phyloP scores from a whole-genome alignment of 805 yeast genomes.

The Komagataella ulmi region DNA sequence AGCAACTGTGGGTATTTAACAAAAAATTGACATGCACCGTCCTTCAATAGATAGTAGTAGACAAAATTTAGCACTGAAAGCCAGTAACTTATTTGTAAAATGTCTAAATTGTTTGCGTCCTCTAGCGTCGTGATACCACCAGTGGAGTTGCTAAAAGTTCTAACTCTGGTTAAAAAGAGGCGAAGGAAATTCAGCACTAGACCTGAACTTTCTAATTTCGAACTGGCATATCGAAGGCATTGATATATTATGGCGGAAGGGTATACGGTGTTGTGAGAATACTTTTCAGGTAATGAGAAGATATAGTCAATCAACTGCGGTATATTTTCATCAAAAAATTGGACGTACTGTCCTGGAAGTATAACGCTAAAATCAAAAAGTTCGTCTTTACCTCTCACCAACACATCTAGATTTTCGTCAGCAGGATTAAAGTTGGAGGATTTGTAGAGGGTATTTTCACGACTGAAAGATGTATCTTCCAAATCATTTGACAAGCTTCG shows the following conservation, averaged over 20 bases:
- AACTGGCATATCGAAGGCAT: conserved; percentile 55
- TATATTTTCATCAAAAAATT: conserved; percentile 46
- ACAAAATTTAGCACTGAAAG: conserved; percentile 66
- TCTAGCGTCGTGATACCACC: conserved; percentile 34
- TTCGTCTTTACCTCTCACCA: conserved; percentile 9
- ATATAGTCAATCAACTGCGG: conserved; percentile 33
- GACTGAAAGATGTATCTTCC: conserved; percentile 4
- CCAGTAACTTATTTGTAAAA: conserved; percentile 76
- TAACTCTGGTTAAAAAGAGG: conserved; percentile 45
- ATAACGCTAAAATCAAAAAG: conserved; percentile 46
- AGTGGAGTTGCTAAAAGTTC: conserved; percentile 45
- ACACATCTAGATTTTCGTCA: conserved; percentile 19
- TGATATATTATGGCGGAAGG: conserved; percentile 66
- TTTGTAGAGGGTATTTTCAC: conserved; percentile 8
- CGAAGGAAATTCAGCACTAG: conserved; percentile 47
- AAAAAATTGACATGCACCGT: conserved; percentile 37
- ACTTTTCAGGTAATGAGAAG: conserved; percentile 27
- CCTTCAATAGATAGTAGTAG: conserved; percentile 64
- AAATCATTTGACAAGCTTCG: conserved; percentile 9
- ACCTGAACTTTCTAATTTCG: conserved; percentile 37
- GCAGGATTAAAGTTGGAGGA: conserved; percentile 16
- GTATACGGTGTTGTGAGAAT: conserved; percentile 34
- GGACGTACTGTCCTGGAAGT: conserved; percentile 44
- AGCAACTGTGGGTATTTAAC: conserved; percentile 39
- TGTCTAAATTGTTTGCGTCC: conserved; percentile 36